phyloP scores from a whole-genome alignment of 805 yeast genomes.

The Diddensiella santjacobensis region DNA sequence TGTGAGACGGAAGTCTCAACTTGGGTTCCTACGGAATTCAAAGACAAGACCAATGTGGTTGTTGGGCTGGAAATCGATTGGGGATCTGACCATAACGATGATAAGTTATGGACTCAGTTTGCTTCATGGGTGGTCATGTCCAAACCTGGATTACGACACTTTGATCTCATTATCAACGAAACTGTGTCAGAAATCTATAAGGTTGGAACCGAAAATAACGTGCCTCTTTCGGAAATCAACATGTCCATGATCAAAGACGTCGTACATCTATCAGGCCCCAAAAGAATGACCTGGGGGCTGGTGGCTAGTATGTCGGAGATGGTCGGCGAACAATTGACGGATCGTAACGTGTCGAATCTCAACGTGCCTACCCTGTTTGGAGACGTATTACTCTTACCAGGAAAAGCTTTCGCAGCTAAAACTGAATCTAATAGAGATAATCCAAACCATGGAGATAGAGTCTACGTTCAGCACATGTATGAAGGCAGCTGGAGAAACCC shows the following conservation, averaged over 20 bases:
- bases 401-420: background rate
- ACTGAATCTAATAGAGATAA: background rate
- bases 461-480: background rate
- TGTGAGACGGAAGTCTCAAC: background rate
- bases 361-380: background rate
- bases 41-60: background rate
- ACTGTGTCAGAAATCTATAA: background rate
- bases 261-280: background rate
- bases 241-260: background rate
- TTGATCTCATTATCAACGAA: background rate
- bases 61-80: background rate
- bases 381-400: background rate
- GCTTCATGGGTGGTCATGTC: background rate
- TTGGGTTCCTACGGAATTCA: background rate
- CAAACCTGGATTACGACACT: background rate
- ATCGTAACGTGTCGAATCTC: background rate
- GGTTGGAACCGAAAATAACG: background rate
- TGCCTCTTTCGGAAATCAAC: background rate
- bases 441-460: background rate
- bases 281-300: background rate
- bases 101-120: background rate
- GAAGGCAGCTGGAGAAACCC: background rate
- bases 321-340: background rate
- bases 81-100: background rate
- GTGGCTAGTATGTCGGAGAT: background rate